A percentile compares a stretch with the other conserved stretches of the same genome.
Evolutionary conservation across 2,329 filamentous ascomycete genomes (phyloP).

Genomic region (Parasarocladium wereldwijsianum): DNA sequence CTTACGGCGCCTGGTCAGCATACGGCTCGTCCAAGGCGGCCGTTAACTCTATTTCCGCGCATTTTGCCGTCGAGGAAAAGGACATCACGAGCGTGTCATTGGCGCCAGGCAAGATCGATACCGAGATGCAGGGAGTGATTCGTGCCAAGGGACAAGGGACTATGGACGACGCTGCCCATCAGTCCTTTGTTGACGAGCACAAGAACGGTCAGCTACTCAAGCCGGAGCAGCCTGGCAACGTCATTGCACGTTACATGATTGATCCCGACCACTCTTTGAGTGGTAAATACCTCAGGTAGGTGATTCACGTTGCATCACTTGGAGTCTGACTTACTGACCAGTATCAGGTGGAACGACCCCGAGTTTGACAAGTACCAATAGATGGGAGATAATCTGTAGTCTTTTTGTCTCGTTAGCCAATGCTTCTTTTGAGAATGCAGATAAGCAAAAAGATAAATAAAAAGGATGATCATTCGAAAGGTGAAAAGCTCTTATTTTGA

Average conservation of each 20-base stretch:
- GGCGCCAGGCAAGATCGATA: conserved; percentile 71
- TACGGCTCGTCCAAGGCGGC: conserved; percentile 79
- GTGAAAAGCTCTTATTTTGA: conserved; percentile 65
- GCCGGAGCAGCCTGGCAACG: conserved; percentile 72
- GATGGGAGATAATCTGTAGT: conserved; percentile 7
- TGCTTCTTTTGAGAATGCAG: conserved; percentile 10
- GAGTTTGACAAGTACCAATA: conserved; percentile 40
- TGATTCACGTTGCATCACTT: conserved; percentile 7
- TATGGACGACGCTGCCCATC: conserved; percentile 44
- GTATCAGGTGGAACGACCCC: conserved; percentile 20
- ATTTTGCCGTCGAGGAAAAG: conserved; percentile 64
- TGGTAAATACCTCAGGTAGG: conserved; percentile 60
- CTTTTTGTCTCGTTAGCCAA: conserved; percentile 9
- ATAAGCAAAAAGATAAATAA: conserved; percentile 15
- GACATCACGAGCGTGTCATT: conserved; percentile 59
- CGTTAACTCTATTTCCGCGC: conserved; percentile 62
- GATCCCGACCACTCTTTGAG: conserved; percentile 51
- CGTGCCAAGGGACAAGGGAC: conserved; percentile 40
- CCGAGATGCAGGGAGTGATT: conserved; percentile 77
- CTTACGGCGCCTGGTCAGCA: conserved; percentile 60
- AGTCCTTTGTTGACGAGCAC: conserved; percentile 54
- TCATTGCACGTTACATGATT: conserved; percentile 68
- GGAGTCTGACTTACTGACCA: conserved; percentile 9
- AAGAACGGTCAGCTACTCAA: conserved; percentile 57
- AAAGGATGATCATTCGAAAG: conserved; percentile 54